Base-by-base conservation (phyloP, 768 basidiomycete species). In the Phallus indusiatus region DNA sequence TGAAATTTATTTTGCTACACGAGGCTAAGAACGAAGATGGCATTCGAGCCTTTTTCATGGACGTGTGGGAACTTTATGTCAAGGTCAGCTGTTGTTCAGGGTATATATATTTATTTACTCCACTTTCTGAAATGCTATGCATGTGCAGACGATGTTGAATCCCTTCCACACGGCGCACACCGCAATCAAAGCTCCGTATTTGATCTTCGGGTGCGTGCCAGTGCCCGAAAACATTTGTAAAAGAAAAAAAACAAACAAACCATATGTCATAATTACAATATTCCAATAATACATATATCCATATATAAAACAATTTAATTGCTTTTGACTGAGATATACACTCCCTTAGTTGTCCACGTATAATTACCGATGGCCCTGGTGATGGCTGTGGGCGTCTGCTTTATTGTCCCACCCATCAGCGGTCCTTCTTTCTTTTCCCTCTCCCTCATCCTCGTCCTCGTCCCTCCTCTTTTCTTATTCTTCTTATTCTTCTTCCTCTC, bases 21-120 rank as follows among this genome's bases (percentile, higher is more conserved):
- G 96, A 98, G 71, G 79, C 79, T 8, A 95, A 92, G 79, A 97
- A 96, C 73, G 95, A 99, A 73, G 96, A 98, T 53, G 94, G 95
- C 5, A 97, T 98, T 70, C 82, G 86, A 55, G 71, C 79, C 56
- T 99, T 99, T 77, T 89, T 99, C 67, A 83, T 82, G 66, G 96
- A 98, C 9, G 86, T 95, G 28, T 99, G 96, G 95, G 96, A 99
- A 78, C 67, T 89, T 65, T 98, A 95, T 74, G 83, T 95, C 52
- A 99, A 99, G 86, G 96, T 94, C 63, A 64, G 36, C 8, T 35
- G 48, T 46, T 54, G 53, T 28, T 50, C 28, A 56, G 36, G 7
- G n/a, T 17, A 47, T 33, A 20, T 2, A n/a, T 10, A 14, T 42
- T 5, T 42, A 42, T 14, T 3, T 42, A 10, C 4, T 14, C n/a